phyloP scores from a whole-genome alignment of 2,329 filamentous ascomycete species.

The Penicillium sp. region DNA sequence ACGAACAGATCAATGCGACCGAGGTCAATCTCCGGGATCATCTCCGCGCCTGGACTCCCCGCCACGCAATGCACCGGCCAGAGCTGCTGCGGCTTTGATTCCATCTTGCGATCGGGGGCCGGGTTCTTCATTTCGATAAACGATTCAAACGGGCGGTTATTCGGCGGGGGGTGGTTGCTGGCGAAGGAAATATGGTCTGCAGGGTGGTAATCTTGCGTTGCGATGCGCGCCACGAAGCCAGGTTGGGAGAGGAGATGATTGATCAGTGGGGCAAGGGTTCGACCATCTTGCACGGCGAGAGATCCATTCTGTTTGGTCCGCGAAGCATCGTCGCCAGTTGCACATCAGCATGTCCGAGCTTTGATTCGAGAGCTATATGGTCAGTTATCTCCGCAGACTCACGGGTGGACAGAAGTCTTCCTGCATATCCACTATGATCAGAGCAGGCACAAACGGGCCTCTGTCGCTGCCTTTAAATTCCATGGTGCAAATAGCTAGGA shows the following conservation, averaged over 20 bases:
- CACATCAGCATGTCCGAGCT: constrained; percentile 13
- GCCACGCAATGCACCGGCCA: constrained; percentile 94
- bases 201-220: constrained; percentile 94
- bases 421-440: constrained; percentile 84
- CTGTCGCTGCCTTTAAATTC: background rate
- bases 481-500: constrained; percentile 1
- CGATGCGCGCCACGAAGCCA: constrained; percentile 71
- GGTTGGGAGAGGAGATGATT: constrained; percentile 74
- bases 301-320: constrained; percentile 66
- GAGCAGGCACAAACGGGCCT: constrained; percentile 50
- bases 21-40: constrained; percentile 72
- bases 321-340: constrained; percentile 12
- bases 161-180: constrained; percentile 67
- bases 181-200: constrained; percentile 85
- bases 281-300: constrained; percentile 77
- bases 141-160: constrained; percentile 70
- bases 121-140: constrained; percentile 61
- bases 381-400: constrained; percentile 39
- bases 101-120: constrained; percentile 55
- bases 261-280: constrained; percentile 69
- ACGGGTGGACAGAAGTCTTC: constrained; percentile 94
- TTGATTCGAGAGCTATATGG: constrained; percentile 8
- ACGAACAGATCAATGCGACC: constrained; percentile 66
- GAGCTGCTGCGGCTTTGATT: constrained; percentile 69
- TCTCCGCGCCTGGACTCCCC: constrained; percentile 68